Evolutionary conservation across 2,329 filamentous ascomycete genomes (phyloP).

Genomic region (Zalaria sp.): DNA sequence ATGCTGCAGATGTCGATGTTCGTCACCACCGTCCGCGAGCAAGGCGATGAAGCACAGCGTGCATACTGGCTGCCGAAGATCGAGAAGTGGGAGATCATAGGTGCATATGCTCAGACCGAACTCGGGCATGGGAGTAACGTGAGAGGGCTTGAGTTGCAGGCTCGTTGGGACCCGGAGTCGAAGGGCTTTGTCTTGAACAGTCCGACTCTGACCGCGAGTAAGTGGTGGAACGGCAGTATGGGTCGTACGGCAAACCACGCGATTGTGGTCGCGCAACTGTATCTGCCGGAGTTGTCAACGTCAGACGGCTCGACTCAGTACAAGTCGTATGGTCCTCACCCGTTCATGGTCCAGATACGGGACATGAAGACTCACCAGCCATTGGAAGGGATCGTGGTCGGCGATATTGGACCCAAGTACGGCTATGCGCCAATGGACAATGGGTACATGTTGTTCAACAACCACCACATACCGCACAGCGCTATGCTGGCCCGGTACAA

Average conservation of each 20-base stretch:
- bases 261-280: slow-evolving; percentile 38
- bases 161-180: slow-evolving; percentile 29
- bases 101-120: slow-evolving; percentile 38
- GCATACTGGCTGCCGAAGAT: slow-evolving; percentile 36
- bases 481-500: slow-evolving; percentile 37
- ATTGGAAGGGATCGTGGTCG: slow-evolving; percentile 33
- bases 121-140: slow-evolving; percentile 40
- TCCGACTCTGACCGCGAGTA: slow-evolving; percentile 36
- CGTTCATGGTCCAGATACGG: slow-evolving; percentile 38
- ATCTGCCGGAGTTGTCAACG: slow-evolving; percentile 23
- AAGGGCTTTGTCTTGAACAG: slow-evolving; percentile 38
- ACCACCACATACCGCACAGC: slow-evolving; percentile 31
- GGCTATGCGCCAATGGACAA: slow-evolving; percentile 40
- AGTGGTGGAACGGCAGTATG: slow-evolving; percentile 42
- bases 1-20: slow-evolving; percentile 39
- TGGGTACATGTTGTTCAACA: slow-evolving; percentile 39
- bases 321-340: slow-evolving; percentile 35
- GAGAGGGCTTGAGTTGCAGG: slow-evolving; percentile 33
- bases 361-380: slow-evolving; percentile 34
- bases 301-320: slow-evolving; percentile 15
- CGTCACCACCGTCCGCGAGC: slow-evolving; percentile 35
- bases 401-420: slow-evolving; percentile 43
- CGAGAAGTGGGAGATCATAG: slow-evolving; percentile 35
- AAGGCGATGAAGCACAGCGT: slow-evolving; percentile 32
- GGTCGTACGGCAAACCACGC: slow-evolving; percentile 41